Conservation (phyloP, 2,329 filamentous ascomycete genomes). For the Hawksworthiomyces lignivorus region DNA sequence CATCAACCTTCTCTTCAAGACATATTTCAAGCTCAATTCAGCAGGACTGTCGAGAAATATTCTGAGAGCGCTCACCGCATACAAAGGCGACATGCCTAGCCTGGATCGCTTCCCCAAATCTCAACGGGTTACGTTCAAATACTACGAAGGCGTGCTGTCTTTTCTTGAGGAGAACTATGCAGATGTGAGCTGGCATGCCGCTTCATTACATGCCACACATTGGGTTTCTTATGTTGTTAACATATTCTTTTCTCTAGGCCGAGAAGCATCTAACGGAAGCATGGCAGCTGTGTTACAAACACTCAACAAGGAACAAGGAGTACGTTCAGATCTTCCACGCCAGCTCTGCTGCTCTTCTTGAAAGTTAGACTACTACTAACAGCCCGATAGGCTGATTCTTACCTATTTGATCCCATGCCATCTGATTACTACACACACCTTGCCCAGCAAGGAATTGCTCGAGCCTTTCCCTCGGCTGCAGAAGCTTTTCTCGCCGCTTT, state of each 20-base stretch:
- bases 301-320: constrained; percentile 72
- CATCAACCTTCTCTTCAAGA: constrained; percentile 94
- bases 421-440: constrained; percentile 76
- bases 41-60: constrained; percentile 87
- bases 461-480: constrained; percentile 69
- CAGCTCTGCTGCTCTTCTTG: no score
- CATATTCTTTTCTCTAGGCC: no score
- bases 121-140: constrained; percentile 92
- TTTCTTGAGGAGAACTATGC: constrained; percentile 93
- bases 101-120: constrained; percentile 76
- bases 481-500: constrained; percentile 69
- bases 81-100: constrained; percentile 69
- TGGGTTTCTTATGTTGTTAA: no score
- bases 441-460: constrained; percentile 67
- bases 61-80: constrained; percentile 72
- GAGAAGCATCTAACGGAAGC: constrained; percentile 75
- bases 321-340: constrained; percentile 36
- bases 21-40: constrained; percentile 92
- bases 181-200: no score
- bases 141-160: constrained; percentile 87
- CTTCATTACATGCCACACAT: no score
- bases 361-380: no score
- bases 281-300: constrained; percentile 70
- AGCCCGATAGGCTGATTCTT: constrained; percentile 62
- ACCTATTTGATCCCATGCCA: constrained; percentile 93